phyloP scores from a whole-genome alignment of 2,329 filamentous ascomycete species.

The Microdochium trichocladiopsis region DNA sequence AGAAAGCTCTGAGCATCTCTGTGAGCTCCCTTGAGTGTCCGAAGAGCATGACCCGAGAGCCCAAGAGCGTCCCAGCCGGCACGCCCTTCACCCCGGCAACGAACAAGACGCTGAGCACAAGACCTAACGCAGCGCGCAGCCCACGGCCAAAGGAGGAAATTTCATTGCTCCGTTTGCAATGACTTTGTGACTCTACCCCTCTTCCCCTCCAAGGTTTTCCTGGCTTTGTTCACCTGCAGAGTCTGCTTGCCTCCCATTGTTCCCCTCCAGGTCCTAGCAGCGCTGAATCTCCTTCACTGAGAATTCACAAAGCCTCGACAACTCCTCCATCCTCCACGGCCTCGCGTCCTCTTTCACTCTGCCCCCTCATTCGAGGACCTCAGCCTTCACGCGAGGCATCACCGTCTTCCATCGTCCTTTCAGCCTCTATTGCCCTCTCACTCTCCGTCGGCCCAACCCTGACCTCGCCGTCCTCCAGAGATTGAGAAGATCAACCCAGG shows the following conservation, averaged over 20 bases:
- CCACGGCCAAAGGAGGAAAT: background rate
- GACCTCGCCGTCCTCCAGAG: too few relatives aligned
- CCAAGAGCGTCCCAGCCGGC: background rate
- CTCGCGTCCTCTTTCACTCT: background rate
- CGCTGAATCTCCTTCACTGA: background rate
- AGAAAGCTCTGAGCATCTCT: too few relatives aligned
- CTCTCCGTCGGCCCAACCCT: too few relatives aligned
- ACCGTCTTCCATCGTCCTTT: too few relatives aligned
- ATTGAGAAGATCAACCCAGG: too few relatives aligned
- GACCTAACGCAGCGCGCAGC: background rate
- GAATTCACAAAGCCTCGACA: background rate
- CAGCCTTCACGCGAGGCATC: background rate
- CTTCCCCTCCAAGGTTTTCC: background rate
- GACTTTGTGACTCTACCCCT: background rate
- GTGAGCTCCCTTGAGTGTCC: too few relatives aligned
- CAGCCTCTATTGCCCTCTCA: too few relatives aligned
- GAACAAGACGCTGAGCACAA: background rate
- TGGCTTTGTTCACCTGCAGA: background rate
- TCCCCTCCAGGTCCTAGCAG: background rate
- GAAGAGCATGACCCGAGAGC: too few relatives aligned
- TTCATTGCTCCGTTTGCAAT: background rate
- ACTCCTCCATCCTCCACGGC: background rate
- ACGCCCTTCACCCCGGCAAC: background rate
- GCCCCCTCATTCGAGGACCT: background rate
- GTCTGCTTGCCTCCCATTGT: background rate